Percentiles rank a stretch among this genome's conserved stretches.
Evolutionary conservation across 2,329 filamentous ascomycete genomes (phyloP).

Genomic region (Hymenoscyphus infarciens): DNA sequence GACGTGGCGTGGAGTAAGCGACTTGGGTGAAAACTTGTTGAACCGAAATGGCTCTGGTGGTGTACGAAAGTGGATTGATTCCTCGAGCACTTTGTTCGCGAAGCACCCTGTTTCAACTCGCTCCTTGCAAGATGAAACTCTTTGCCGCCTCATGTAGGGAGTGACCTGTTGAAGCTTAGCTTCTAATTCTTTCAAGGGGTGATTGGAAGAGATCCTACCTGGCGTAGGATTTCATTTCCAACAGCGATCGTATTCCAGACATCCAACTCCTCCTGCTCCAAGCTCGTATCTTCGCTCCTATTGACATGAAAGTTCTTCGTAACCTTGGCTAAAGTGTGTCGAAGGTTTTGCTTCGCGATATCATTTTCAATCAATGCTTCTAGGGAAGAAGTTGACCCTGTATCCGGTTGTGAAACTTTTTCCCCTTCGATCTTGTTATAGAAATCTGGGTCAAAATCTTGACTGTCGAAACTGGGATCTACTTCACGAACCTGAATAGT

Average conservation of each 20-base stretch:
- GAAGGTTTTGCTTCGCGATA: constrained; percentile 16
- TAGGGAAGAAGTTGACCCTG: not conserved
- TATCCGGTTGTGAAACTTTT: not conserved
- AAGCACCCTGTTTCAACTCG: not conserved
- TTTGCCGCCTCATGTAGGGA: not conserved
- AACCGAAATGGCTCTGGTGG: constrained; percentile 6
- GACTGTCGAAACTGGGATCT: constrained; percentile 5
- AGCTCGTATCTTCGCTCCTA: constrained; percentile 3
- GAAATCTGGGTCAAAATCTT: constrained; percentile 18
- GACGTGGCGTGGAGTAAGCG: not conserved
- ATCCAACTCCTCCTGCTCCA: constrained; percentile 8
- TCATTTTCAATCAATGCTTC: not conserved
- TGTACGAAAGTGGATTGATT: constrained; percentile 13
- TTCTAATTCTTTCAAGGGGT: not conserved
- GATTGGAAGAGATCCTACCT: not conserved
- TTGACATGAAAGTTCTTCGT: constrained; percentile 22
- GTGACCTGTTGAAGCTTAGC: not conserved
- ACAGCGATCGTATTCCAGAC: constrained; percentile 16
- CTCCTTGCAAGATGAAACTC: constrained; percentile 6
- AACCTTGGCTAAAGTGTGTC: constrained; percentile 24
- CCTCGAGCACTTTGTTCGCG: constrained; percentile 13
- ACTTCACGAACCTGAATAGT: constrained; percentile 7
- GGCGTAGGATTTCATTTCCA: constrained; percentile 12
- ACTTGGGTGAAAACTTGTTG: not conserved
- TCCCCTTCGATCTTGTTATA: not conserved